phyloP scores from a whole-genome alignment of 805 yeast species.

The Wickerhamiella kazuoi region DNA sequence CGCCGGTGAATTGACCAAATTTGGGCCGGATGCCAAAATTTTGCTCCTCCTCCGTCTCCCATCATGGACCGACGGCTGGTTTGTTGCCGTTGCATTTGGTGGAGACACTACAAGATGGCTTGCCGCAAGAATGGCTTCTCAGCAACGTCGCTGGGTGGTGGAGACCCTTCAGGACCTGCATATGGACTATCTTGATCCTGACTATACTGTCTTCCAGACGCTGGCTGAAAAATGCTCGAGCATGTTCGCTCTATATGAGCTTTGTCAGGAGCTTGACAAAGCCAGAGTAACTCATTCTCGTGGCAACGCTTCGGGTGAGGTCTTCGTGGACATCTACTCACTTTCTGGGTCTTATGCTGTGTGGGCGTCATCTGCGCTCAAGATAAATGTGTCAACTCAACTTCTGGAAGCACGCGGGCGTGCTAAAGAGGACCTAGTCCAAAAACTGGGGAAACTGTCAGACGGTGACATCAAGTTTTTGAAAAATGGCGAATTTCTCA shows the following conservation, averaged over 20 bases:
- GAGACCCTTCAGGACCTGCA: constrained; percentile 10
- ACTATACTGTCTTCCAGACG: constrained; percentile 16
- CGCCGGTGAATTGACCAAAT: constrained; percentile 28
- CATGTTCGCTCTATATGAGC: constrained; percentile 18
- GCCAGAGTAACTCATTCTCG: constrained; percentile 11
- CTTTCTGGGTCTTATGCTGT: constrained; percentile 4
- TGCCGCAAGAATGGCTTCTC: constrained; percentile 11
- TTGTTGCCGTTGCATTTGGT: constrained; percentile 21
- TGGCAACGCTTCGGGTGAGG: constrained; percentile 5
- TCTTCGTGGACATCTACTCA: constrained; percentile 10
- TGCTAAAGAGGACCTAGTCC: constrained; percentile 1
- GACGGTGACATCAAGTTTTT: constrained; percentile 1
- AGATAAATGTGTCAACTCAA: constrained; percentile 6
- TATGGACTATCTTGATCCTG: constrained; percentile 11
- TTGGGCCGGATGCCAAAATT: constrained; percentile 13
- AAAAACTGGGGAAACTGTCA: constrained; percentile 1
- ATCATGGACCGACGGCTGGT: constrained; percentile 26
- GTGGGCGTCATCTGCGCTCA: constrained; percentile 15
- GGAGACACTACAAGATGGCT: constrained; percentile 12
- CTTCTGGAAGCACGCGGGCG: constrained; percentile 2
- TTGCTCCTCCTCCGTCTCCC: constrained; percentile 20
- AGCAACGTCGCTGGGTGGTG: constrained; percentile 13
- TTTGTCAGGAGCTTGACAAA: constrained; percentile 17
- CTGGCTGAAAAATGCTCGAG: constrained; percentile 14
- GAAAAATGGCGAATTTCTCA: neutral